phyloP scores from a whole-genome alignment of 2,329 filamentous ascomycete species.

The Cladosporium austrohemisphaericum region DNA sequence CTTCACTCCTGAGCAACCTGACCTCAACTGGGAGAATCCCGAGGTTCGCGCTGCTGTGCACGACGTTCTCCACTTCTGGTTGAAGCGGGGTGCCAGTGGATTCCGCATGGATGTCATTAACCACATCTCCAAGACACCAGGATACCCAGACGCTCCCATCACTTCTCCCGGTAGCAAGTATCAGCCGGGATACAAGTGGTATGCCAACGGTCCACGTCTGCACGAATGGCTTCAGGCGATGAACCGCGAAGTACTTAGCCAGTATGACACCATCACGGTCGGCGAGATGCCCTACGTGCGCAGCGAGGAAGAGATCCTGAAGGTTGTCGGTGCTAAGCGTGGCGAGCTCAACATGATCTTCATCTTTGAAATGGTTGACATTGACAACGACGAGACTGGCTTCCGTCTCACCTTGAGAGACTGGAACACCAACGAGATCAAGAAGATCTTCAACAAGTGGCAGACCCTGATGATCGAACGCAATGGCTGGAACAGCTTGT shows the following conservation, averaged over 20 bases:
- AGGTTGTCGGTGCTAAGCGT: slow-evolving; percentile 38
- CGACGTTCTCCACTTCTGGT: slow-evolving; percentile 47
- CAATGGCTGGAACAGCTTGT: slow-evolving; percentile 50
- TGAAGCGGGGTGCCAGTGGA: slow-evolving; percentile 44
- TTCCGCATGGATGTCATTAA: slow-evolving; percentile 50
- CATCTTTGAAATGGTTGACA: slow-evolving; percentile 45
- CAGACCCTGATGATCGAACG: slow-evolving; percentile 48
- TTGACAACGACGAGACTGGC: slow-evolving; percentile 33
- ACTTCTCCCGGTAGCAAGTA: slow-evolving; percentile 40
- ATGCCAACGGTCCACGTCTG: slow-evolving; percentile 55
- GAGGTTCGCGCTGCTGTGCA: slow-evolving; percentile 44
- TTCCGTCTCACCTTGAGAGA: slow-evolving; percentile 37
- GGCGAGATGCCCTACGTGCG: slow-evolving; percentile 58
- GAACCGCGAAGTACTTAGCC: slow-evolving; percentile 49
- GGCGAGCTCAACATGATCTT: slow-evolving; percentile 49
- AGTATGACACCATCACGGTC: slow-evolving; percentile 58
- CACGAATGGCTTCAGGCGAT: slow-evolving; percentile 57
- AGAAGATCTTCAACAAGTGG: slow-evolving; percentile 35
- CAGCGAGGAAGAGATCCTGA: slow-evolving; percentile 42
- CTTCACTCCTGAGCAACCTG: slow-evolving; percentile 46
- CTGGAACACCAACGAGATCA: slow-evolving; percentile 37
- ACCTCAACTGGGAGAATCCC: slow-evolving; percentile 48
- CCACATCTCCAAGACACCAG: slow-evolving; percentile 44
- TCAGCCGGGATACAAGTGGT: slow-evolving; percentile 49
- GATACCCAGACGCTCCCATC: slow-evolving; percentile 42